Evolutionary conservation across 176 grass and related monocot genomes (phyloP), one percentile per base, ranked within the genome.

Genomic region (Eragrostis nindensis): DNA sequence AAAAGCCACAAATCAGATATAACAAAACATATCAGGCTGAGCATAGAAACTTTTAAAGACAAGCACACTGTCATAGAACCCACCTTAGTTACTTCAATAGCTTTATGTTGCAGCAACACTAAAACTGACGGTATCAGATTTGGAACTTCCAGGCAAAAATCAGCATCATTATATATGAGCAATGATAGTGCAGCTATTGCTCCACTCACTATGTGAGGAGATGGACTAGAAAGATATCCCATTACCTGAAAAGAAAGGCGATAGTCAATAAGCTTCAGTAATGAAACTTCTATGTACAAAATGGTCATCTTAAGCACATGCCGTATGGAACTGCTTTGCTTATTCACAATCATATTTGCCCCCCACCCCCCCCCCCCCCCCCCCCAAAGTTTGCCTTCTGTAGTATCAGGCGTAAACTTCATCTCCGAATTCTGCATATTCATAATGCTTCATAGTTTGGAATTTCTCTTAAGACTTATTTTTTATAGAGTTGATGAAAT

Each of bases 101-200:
- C 84, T 91, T 94, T 93, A 83, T 94, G 91, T 75, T 91, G 71
- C 74, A 98, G 83, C 61, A 98, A 82, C 89, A 98, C 70, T 77
- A 98, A 80, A 76, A 98, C 92, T 29, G 90, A 98, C 40, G 90
- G 88, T 78, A 98, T 89, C 75, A 98, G 82, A 75, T 98, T 98
- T 52, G 95, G 92, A 79, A 98, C 90, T 84, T 77, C 92, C 72
- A 98, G 70, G 80, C 92, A 94, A 85, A 89, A 98, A 47, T 93
- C 81, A 65, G 95, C 92, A 76, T 95, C 92, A 75, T 78, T 94
- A 67, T 98, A 98, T 87, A 94, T 98, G 83, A 98, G 92, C 90
- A 98, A 88, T 70, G 95, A 98, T 71, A 98, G 71, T 66, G 95
- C 95, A 77, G 92, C 93, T 73, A 98, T 84, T 76, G 95, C 92